These are phyloP conservation scores for Erodium texanum DNA, from an alignment of 441 rosid genomes.

Conservation along the genomic window DNA sequence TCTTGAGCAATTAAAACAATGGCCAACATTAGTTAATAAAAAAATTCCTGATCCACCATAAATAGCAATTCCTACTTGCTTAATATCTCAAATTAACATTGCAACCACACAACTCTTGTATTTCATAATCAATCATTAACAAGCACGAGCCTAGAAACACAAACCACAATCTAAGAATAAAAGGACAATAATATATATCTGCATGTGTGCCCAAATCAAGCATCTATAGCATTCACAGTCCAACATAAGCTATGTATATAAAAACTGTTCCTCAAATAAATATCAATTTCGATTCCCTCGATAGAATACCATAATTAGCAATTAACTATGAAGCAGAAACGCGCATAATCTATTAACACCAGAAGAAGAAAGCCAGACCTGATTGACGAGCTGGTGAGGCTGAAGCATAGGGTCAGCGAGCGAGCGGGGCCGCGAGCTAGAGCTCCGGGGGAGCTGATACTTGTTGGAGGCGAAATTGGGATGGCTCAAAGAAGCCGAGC, in stretches of 20 bases:
- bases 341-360: not conserved
- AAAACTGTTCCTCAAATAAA: not conserved
- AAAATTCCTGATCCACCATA: not conserved
- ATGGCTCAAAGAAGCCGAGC: conserved; percentile 57
- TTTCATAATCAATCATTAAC: no score
- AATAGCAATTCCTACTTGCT: not conserved
- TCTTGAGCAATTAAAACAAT: not conserved
- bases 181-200: no score
- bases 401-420: conserved; percentile 73
- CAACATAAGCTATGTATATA: no score
- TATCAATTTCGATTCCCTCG: not conserved
- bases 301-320: not conserved
- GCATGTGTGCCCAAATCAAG: no score
- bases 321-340: not conserved
- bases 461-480: conserved; percentile 50
- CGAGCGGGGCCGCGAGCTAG: conserved; percentile 71
- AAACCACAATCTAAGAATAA: no score
- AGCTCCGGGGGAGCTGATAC: conserved; percentile 67
- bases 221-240: no score
- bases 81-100: no score
- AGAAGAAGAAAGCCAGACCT: conserved; percentile 32
- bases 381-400: conserved; percentile 75
- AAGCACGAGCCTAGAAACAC: no score
- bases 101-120: not conserved
- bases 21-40: not conserved